Conservation (phyloP, 2,329 filamentous ascomycete species). For the Coniochaeta hoffmannii region DNA sequence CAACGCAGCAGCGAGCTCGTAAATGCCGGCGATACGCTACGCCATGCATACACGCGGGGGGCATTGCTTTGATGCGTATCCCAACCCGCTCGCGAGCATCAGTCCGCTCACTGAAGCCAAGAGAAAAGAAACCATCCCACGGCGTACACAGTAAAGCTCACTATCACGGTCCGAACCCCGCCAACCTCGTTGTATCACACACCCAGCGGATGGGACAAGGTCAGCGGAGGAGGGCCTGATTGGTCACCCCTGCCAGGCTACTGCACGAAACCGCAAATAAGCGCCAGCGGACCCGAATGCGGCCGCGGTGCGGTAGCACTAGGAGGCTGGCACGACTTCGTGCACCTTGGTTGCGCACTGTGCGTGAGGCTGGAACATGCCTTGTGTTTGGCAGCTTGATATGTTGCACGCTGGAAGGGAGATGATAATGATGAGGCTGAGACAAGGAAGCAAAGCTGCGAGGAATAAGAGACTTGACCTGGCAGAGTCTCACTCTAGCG, state of each 20-base stretch:
- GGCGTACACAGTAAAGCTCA: too few relatives aligned
- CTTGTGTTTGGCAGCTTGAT: neutral
- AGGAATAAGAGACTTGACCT: neutral
- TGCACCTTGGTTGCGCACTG: neutral
- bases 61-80: neutral
- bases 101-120: neutral
- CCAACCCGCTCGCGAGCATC: neutral
- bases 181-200: neutral
- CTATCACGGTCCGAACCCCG: neutral
- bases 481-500: too few relatives aligned
- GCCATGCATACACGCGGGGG: neutral
- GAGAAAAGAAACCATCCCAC: neutral
- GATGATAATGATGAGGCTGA: neutral
- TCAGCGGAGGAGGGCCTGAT: neutral
- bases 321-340: neutral
- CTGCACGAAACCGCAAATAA: neutral
- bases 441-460: neutral
- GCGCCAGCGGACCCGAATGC: neutral
- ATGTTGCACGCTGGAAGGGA: neutral
- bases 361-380: neutral
- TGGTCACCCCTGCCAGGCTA: neutral
- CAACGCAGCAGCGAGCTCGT: neutral
- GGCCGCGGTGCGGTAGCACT: constrained; percentile 1
- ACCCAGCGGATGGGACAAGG: neutral
- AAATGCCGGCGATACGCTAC: neutral